These are phyloP conservation scores for Arachis hypogaea DNA, from an alignment of 306 rosid genomes.

Conservation along the genomic window DNA sequence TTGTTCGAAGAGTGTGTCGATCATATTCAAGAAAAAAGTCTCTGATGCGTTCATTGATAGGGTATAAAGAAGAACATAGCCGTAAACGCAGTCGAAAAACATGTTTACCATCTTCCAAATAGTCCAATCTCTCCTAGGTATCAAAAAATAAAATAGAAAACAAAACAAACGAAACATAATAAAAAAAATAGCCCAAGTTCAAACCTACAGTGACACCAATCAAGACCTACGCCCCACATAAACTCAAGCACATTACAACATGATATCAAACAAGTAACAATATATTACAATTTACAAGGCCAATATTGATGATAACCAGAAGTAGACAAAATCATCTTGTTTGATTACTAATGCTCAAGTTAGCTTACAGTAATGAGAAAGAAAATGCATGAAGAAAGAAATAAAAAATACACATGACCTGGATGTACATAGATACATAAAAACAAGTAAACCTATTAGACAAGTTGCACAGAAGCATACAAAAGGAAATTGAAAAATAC, in stretches of 20 bases:
- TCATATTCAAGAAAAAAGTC: constrained; percentile 98
- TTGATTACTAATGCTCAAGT: constrained; percentile 11
- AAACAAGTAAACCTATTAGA: neutral
- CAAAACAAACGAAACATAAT: constrained; percentile 16
- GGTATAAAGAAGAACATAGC: constrained; percentile 91
- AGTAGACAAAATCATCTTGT: constrained; percentile 5
- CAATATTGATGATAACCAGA: constrained; percentile 22
- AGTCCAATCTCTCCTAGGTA: constrained; percentile 90
- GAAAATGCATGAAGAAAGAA: neutral
- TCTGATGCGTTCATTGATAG: constrained; percentile 88
- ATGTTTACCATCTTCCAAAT: constrained; percentile 95
- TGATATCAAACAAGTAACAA: constrained; percentile 3
- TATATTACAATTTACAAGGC: constrained; percentile 14
- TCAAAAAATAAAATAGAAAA: constrained; percentile 32
- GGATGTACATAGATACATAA: neutral
- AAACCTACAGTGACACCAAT: constrained; percentile 17
- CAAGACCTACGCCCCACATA: constrained; percentile 3
- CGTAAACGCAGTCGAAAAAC: constrained; percentile 89
- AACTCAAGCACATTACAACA: constrained; percentile 12
- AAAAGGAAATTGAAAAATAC: constrained; percentile 2
- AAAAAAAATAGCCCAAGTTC: constrained; percentile 13
- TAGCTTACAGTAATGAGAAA: neutral
- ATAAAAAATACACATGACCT: neutral
- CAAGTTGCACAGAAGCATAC: neutral
- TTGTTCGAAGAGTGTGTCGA: constrained; percentile 97